Conservation (phyloP, 306 rosid genomes). For the Prunus kanzakura region DNA sequence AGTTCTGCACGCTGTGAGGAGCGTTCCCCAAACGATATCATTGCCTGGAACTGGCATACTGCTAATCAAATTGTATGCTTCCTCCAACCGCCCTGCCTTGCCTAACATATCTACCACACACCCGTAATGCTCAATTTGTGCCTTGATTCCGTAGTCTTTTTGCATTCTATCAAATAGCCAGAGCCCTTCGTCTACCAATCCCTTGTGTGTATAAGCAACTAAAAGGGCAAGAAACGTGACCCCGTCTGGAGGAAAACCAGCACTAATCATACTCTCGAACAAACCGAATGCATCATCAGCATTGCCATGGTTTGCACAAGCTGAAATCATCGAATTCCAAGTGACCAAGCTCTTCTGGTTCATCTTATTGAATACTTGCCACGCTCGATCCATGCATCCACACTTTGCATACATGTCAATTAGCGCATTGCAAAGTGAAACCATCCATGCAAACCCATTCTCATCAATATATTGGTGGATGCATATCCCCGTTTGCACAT, state of each 20-base stretch:
- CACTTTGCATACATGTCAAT: constrained; percentile 62
- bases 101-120: constrained; percentile 62
- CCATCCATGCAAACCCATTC: constrained; percentile 56
- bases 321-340: constrained; percentile 57
- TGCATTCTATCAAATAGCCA: constrained; percentile 49
- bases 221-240: constrained; percentile 46
- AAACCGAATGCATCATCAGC: constrained; percentile 41
- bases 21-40: constrained; percentile 51
- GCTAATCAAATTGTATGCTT: constrained; percentile 44
- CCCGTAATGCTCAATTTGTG: constrained; percentile 59
- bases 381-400: constrained; percentile 52
- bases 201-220: constrained; percentile 55
- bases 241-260: constrained; percentile 43
- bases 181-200: constrained; percentile 50
- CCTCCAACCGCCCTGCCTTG: constrained; percentile 58
- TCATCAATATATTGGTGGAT: constrained; percentile 44
- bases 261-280: constrained; percentile 37
- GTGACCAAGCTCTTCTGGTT: constrained; percentile 48
- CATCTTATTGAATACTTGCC: constrained; percentile 46
- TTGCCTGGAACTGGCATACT: constrained; percentile 43
- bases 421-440: constrained; percentile 50
- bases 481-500: constrained; percentile 41
- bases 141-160: constrained; percentile 37
- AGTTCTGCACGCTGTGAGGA: constrained; percentile 56
- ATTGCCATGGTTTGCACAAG: constrained; percentile 52